These are phyloP conservation scores for Penicillium sp. DNA, from an alignment of 2,329 filamentous ascomycete species.

Conservation along the genomic window DNA sequence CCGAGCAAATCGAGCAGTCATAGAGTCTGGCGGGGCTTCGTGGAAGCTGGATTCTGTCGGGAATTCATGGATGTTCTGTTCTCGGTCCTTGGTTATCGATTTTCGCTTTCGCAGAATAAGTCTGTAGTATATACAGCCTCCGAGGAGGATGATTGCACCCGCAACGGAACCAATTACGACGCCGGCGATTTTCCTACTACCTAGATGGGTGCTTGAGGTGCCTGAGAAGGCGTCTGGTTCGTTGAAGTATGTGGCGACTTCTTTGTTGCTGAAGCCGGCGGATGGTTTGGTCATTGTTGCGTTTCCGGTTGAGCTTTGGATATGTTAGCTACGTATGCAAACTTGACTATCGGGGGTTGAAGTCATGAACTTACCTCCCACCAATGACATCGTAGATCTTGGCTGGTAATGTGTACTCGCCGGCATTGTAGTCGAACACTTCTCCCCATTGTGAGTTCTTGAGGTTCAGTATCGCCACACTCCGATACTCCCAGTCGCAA, in stretches of 20 bases:
- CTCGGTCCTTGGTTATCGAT: not conserved
- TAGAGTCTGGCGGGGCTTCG: not conserved
- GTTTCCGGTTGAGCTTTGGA: constrained; percentile 5
- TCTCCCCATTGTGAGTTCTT: constrained; percentile 3
- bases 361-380: constrained; percentile 5
- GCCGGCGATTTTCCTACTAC: not conserved
- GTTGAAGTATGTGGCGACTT: constrained; percentile 5
- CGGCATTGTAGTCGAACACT: constrained; percentile 2
- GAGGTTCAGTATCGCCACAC: constrained; percentile 8
- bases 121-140: not conserved
- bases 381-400: constrained; percentile 11
- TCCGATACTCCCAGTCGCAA: constrained; percentile 9
- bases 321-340: not conserved
- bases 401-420: constrained; percentile 4
- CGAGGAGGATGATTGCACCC: not conserved
- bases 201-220: not conserved
- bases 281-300: constrained; percentile 5
- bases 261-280: constrained; percentile 6
- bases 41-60: not conserved
- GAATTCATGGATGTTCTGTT: not conserved
- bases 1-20: not conserved
- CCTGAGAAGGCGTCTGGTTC: not conserved
- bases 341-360: not conserved
- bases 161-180: constrained; percentile 1
- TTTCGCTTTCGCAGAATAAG: not conserved